Conservation (phyloP, 2,329 filamentous ascomycete species). For the Aspergillus japonicus region DNA sequence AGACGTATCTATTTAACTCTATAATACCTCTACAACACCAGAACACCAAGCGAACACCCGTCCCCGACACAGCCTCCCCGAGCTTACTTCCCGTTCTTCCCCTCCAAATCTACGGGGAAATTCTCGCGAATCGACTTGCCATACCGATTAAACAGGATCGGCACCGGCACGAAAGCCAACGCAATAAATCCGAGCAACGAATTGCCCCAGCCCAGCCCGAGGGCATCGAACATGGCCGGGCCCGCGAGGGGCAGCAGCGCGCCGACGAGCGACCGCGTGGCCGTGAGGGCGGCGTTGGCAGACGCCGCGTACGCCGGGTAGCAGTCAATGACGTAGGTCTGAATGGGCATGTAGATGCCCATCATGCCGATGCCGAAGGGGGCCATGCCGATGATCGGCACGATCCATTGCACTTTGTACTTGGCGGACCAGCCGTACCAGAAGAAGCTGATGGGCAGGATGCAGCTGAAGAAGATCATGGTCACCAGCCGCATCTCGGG, state of each 20-base stretch:
- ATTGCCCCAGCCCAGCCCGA: conserved; percentile 52
- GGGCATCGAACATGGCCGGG: conserved; percentile 45
- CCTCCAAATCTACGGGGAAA: conserved; percentile 8
- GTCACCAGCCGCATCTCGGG: conserved; percentile 55
- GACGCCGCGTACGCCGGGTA: conserved; percentile 48
- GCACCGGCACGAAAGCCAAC: conserved; percentile 48
- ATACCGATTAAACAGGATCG: conserved; percentile 13
- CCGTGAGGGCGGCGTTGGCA: conserved; percentile 54
- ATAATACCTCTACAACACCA: too few relatives aligned
- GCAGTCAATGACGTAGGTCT: conserved; percentile 63
- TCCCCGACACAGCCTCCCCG: too few relatives aligned
- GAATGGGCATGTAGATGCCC: conserved; percentile 55
- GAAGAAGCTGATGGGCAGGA: conserved; percentile 57
- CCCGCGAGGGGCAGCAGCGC: conserved; percentile 63
- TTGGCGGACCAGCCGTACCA: conserved; percentile 61
- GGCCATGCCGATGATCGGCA: conserved; percentile 59
- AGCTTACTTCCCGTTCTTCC: background rate
- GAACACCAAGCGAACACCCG: too few relatives aligned
- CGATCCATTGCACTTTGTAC: conserved; percentile 55
- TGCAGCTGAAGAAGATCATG: conserved; percentile 55
- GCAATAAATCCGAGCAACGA: conserved; percentile 56
- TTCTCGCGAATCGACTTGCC: conserved; percentile 12
- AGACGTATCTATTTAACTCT: too few relatives aligned
- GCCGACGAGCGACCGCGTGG: conserved; percentile 55
- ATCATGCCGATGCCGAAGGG: conserved; percentile 59